Evolutionary conservation across 2,329 filamentous ascomycete genomes (phyloP), one percentile per base, ranked within the genome.

Genomic region (Scortechinia acanthostroma): DNA sequence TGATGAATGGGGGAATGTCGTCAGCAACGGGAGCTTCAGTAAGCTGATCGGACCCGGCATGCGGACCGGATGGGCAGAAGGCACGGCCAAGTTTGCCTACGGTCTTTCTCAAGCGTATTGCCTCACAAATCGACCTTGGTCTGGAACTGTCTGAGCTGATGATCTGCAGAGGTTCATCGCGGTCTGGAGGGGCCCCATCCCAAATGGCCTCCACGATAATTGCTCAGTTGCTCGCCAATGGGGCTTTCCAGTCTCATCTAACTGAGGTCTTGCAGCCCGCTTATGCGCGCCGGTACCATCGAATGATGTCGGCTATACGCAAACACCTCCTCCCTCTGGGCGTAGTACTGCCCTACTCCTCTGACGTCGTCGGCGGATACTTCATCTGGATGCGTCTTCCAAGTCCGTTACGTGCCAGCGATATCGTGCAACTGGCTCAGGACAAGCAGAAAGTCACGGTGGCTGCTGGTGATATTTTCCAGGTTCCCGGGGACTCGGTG

Each of bases 321-420:
- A 57, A 65, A 33, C 54, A 78, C 40, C 65, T 83, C 2, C 50
- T 40, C 20, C 35, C 35, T 13, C 20, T 40, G 35, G 35, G 35
- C 17, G 35, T 17, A 44, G 52, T 52, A n/a, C 46, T 52, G 21
- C 50, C 48, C 60, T 66, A 21, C 14, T 5, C 43, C 4, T 37
- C 43, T 4, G 58, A 68, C 6, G 58, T 76, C 15, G 70, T 71
- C 0, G 79, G 79, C 2, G 79, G 80, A 1, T 83, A 81, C 55
- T 83, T 83, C 57, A 65, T 83, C 47, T 83, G 79, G 79, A 59
- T 83, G 4, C 62, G 62, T 4, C 57, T 83, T 15, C 80, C 80
- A 2, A 44, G 52, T 3, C 59, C 62, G 0, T 51, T 83, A 42
- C 60, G 62, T 21, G 73, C 71, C 25, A 62, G 59, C n/a, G 64